phyloP scores from a whole-genome alignment of 2,329 filamentous ascomycete species.

The Neofusicoccum kwambonambiense region DNA sequence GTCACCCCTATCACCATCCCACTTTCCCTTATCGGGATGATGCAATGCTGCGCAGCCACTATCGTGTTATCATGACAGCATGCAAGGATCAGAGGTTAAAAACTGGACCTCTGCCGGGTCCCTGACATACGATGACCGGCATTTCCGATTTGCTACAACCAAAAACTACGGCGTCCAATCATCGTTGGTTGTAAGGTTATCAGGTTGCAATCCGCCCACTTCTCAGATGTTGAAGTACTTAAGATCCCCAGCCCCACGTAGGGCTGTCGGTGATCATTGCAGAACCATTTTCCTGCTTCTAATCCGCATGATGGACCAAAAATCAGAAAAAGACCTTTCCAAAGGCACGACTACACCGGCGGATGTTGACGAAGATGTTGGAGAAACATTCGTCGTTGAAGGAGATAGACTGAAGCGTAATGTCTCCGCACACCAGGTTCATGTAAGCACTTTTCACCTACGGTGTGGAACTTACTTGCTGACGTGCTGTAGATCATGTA shows the following conservation, averaged over 20 bases:
- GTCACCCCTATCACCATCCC: not conserved
- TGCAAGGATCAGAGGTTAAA: not conserved
- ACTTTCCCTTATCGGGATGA: not conserved
- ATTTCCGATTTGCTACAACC: not conserved
- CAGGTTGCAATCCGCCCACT: not conserved
- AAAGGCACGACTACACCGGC: not conserved
- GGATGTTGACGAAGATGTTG: not conserved
- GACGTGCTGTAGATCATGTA: not conserved
- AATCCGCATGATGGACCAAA: not conserved
- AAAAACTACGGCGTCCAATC: not conserved
- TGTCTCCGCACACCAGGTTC: not conserved
- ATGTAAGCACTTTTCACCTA: not conserved
- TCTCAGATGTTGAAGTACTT: not conserved
- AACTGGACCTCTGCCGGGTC: not conserved
- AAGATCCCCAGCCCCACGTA: not conserved
- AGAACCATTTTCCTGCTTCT: too few species aligned
- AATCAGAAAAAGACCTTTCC: not conserved
- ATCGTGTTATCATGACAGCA: not conserved
- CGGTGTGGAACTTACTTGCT: not conserved
- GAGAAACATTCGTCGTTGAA: not conserved
- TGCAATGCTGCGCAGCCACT: not conserved
- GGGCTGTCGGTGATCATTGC: too few species aligned
- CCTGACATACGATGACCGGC: not conserved
- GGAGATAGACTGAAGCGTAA: not conserved
- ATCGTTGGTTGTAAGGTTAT: not conserved